Conservation (phyloP, 2,329 filamentous ascomycete genomes). For the Colletotrichum paranaense region DNA sequence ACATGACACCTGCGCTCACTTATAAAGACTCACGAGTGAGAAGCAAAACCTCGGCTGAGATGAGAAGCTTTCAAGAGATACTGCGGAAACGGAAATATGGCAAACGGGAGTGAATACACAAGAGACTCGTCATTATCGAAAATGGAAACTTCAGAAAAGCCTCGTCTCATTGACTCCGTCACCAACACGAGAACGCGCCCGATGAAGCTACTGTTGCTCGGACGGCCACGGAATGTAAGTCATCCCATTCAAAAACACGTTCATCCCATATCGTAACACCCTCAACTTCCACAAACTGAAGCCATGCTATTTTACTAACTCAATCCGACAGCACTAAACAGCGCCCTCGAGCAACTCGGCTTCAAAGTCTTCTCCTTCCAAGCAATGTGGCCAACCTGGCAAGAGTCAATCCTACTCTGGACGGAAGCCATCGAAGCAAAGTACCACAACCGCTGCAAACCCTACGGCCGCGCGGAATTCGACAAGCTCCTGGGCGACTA, state of each 20-base stretch:
- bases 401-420: background rate
- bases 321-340: background rate
- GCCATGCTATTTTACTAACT: background rate
- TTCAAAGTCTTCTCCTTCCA: conserved; percentile 10
- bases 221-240: background rate
- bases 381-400: background rate
- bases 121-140: background rate
- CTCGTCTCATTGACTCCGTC: background rate
- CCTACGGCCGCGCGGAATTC: conserved; percentile 1
- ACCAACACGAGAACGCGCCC: background rate
- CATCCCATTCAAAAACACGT: background rate
- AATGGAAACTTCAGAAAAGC: background rate
- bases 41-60: background rate
- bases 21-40: background rate
- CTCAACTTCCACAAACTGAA: background rate
- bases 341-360: background rate
- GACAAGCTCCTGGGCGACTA: conserved; percentile 4
- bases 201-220: background rate
- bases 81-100: background rate
- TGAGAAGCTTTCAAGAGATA: background rate
- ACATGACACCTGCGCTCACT: background rate
- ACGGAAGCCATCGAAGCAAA: conserved; percentile 10
- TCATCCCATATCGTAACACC: background rate
- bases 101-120: no score
- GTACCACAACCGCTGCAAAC: background rate